Conservation (phyloP, 208 protist genomes). For the Leishmania braziliensis region DNA sequence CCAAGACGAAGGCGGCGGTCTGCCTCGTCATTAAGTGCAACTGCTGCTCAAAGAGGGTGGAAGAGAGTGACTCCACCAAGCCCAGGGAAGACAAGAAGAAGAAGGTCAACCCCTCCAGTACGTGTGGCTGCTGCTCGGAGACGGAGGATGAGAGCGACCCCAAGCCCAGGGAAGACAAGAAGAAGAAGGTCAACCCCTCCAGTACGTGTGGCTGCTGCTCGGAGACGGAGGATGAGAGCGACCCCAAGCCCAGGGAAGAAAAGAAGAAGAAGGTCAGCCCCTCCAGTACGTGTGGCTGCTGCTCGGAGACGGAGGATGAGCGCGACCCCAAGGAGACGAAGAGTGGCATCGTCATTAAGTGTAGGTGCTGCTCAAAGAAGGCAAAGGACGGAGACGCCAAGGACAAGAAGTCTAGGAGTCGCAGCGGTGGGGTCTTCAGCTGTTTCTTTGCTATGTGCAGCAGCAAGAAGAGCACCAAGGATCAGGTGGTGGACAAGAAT, state of each 20-base stretch:
- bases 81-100: slow-evolving; percentile 3
- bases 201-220: neutral
- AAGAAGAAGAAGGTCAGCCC: slow-evolving; percentile 7
- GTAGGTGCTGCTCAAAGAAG: neutral
- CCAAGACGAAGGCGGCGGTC: neutral
- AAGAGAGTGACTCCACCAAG: neutral
- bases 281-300: neutral
- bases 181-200: neutral
- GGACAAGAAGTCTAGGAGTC: slow-evolving; percentile 10
- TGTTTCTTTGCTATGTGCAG: slow-evolving; percentile 4
- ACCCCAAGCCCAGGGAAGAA: neutral
- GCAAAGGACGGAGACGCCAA: slow-evolving; percentile 1
- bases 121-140: neutral
- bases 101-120: neutral
- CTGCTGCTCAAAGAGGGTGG: neutral
- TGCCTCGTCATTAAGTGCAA: neutral
- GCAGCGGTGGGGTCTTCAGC: neutral
- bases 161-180: slow-evolving; percentile 5
- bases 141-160: neutral
- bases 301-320: neutral
- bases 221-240: neutral
- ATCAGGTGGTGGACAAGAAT: slow-evolving; percentile 7
- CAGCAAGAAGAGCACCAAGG: slow-evolving; percentile 4
- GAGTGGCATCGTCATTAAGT: neutral
- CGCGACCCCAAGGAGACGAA: neutral